A percentile compares a stretch with the other conserved stretches of the same genome.
Evolutionary conservation across 257 asterid species (phyloP).

Genomic region (Hygrophila difformis): DNA sequence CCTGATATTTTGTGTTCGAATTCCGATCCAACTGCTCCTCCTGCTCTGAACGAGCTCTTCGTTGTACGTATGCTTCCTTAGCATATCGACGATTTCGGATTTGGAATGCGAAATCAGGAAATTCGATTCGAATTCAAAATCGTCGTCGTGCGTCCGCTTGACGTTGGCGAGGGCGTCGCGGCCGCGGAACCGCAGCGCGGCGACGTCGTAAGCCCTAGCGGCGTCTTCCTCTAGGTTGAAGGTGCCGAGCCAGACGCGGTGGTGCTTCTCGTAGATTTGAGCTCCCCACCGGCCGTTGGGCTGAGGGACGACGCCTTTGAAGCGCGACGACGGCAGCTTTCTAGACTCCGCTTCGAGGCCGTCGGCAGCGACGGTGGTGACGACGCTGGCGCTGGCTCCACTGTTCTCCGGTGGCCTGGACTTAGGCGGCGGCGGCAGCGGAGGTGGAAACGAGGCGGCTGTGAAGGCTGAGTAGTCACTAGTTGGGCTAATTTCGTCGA

Average conservation of each 20-base stretch:
- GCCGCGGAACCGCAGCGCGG: constrained; percentile 86
- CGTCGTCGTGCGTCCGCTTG: constrained; percentile 34
- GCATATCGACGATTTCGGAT: constrained; percentile 81
- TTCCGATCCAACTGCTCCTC: constrained; percentile 24
- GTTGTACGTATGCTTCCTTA: constrained; percentile 67
- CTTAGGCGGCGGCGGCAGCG: constrained; percentile 27
- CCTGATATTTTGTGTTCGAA: too few relatives aligned
- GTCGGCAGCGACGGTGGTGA: too few relatives aligned
- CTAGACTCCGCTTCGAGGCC: constrained; percentile 63
- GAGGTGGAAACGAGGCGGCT: too few relatives aligned
- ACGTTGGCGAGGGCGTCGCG: constrained; percentile 86
- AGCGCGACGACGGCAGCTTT: constrained; percentile 77
- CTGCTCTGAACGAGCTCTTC: constrained; percentile 76
- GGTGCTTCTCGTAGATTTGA: constrained; percentile 85
- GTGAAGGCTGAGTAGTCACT: too few relatives aligned
- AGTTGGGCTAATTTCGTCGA: too few relatives aligned
- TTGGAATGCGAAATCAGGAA: constrained; percentile 65
- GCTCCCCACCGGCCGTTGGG: constrained; percentile 99
- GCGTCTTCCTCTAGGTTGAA: constrained; percentile 83
- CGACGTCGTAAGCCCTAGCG: constrained; percentile 74
- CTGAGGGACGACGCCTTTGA: constrained; percentile 96
- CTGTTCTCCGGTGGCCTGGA: too few relatives aligned
- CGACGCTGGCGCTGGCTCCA: too few relatives aligned
- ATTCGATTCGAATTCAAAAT: constrained; percentile 28
- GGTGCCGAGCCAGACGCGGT: constrained; percentile 83